Conservation (phyloP, 768 basidiomycete species). For the Infundibulicybe gibba region DNA sequence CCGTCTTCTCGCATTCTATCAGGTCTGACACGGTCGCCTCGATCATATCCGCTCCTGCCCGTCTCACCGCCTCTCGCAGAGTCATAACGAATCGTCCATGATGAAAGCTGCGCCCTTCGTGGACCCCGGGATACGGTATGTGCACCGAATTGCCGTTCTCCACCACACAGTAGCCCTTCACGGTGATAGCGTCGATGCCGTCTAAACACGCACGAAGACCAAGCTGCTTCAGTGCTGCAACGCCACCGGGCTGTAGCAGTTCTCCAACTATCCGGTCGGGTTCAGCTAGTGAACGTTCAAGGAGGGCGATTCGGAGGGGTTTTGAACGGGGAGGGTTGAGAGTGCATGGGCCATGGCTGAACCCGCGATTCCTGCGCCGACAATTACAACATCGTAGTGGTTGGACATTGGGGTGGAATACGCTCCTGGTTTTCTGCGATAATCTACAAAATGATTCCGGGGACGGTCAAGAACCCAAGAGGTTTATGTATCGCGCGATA, state of each 20-base stretch:
- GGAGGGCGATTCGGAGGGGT: constrained; percentile 73
- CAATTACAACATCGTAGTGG: constrained; percentile 76
- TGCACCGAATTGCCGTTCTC: constrained; percentile 67
- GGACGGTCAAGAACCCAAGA: no score
- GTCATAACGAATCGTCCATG: constrained; percentile 88
- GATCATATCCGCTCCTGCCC: constrained; percentile 72
- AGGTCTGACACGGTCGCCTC: constrained; percentile 84
- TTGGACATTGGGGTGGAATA: not conserved
- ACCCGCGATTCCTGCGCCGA: constrained; percentile 92
- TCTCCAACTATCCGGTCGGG: constrained; percentile 98
- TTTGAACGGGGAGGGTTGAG: constrained; percentile 48
- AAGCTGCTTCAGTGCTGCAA: constrained; percentile 69
- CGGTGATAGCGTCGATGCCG: constrained; percentile 82
- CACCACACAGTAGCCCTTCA: constrained; percentile 83
- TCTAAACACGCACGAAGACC: constrained; percentile 76
- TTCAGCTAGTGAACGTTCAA: constrained; percentile 89
- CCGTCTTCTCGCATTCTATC: constrained; percentile 48
- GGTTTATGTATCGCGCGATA: no score
- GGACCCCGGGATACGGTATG: constrained; percentile 80
- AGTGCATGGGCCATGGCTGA: constrained; percentile 85
- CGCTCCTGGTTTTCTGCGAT: no score
- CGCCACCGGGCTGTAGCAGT: constrained; percentile 91
- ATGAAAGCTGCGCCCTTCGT: constrained; percentile 86
- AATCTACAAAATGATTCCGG: no score
- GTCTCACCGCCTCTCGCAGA: constrained; percentile 62